These are phyloP conservation scores for Avena sativa DNA, from an alignment of 176 grass and related monocot genomes.

Conservation along the genomic window DNA sequence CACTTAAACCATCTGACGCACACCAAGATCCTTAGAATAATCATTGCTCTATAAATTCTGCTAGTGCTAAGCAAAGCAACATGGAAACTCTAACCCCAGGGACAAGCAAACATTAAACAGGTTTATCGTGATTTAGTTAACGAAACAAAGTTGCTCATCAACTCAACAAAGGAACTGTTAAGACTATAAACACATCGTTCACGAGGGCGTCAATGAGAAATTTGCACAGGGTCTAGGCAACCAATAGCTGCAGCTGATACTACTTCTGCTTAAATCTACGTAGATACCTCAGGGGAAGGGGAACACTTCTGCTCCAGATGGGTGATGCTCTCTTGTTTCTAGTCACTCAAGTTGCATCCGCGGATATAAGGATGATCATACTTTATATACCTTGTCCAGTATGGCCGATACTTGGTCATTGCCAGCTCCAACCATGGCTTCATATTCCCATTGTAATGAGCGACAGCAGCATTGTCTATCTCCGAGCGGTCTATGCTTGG, in stretches of 20 bases:
- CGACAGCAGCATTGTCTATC: conserved; percentile 87
- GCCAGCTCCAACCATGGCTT: conserved; percentile 99
- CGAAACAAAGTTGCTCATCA: conserved; percentile 41
- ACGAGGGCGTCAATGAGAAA: not conserved
- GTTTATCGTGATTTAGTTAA: not conserved
- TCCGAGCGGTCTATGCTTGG: conserved; percentile 92
- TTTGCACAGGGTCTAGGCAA: not conserved
- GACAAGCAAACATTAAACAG: not conserved
- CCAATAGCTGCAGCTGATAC: conserved; percentile 22
- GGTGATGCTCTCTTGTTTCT: conserved; percentile 32
- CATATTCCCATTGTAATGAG: conserved; percentile 99
- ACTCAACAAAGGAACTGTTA: conserved; percentile 47
- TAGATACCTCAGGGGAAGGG: not conserved
- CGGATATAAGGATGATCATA: conserved; percentile 90
- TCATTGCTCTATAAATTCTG: not conserved
- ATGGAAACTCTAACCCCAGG: conserved; percentile 5
- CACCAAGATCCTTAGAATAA: conserved; percentile 5
- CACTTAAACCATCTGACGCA: not conserved
- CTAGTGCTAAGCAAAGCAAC: not conserved
- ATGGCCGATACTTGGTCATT: conserved; percentile 89
- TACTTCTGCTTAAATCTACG: not conserved
- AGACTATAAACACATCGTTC: conserved; percentile 17
- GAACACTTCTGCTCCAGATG: conserved; percentile 20
- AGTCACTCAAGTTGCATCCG: conserved; percentile 87
- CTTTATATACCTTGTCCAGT: conserved; percentile 98